Base-by-base conservation (phyloP, 768 basidiomycete genomes). In the Hericium rajendrae region DNA sequence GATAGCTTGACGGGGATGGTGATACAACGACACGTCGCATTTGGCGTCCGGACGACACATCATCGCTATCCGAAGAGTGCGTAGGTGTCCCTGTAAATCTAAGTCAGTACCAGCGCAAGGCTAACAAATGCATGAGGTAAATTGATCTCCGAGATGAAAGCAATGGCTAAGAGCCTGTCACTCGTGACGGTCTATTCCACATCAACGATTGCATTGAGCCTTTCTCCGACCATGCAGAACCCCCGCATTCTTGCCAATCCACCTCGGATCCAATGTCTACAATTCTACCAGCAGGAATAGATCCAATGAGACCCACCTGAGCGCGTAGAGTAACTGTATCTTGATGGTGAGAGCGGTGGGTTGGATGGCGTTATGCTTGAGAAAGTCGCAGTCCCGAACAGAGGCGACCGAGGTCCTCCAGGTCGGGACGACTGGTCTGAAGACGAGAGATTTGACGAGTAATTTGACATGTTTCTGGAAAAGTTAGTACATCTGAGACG, bases 361-460 rank as follows among this genome's bases (percentile, higher is more conserved):
- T 79, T 76, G 4, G 83, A 74, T 48, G 73, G 73, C 16, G 80
- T 76, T 51, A 81, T 65, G 0, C 77, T 76, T 15, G 79, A 78
- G 63, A 76, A 82, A 0, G 82, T 81, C 18, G 79, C 76, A 48
- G 82, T 80, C 70, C 82, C 84, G 62, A 79, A 79, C 20, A 77
- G 73, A 22, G 84, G 85, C 51, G 86, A 86, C 74, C 84, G 78
- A 20, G 76, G 73, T 15, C 66, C 66, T 10, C 54, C 62, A 61
- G 16, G 60, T 65, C 39, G 69, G 16, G 60, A 64, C 38, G 69
- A 69, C 58, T 64, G 62, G 39, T 67, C 65, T 38, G 69, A 63
- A 11, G 64, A 61, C 26, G 70, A 46, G 16, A 8, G 9, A 32
- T 32, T 32, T 8, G 32, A 32, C 32, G 43, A 65, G 67, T 73